Evolutionary conservation across 2,329 filamentous ascomycete species (phyloP), one percentile per base, ranked within the genome.

Genomic region (Oidium heveae): DNA sequence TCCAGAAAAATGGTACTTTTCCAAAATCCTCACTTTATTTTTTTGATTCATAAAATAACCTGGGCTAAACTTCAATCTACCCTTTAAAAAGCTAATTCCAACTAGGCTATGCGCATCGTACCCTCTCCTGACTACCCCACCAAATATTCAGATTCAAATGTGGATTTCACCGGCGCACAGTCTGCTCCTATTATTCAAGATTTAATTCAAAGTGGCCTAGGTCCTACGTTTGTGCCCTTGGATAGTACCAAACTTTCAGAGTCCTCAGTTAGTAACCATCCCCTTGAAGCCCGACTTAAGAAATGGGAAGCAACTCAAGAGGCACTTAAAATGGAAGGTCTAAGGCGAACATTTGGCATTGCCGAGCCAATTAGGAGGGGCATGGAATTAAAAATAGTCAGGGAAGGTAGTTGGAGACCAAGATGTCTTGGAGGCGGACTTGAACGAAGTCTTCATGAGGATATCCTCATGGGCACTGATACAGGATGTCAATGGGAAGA

Each of bases 181-280:
- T 95, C 89, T 0, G 89, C 87, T 16, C 88, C 88, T 0, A 89
- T 89, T 61, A 74, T 96, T 59, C 88, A 93, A 74, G 91, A 96
- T 72, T 88, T 84, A 18, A 83, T 98, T 62, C 88, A 91, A 65
- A 74, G 81, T 59, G 87, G 88, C 69, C 75, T 94, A 60, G 79
- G 79, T 61, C 80, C 78, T n/a, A 72, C 72, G 52, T 67, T 70
- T 56, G n/a, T n/a, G n/a, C n/a, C n/a, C n/a, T n/a, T n/a, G n/a
- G 66, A 70, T 54, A 67, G 70, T 54, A 63, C 70, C 56, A 57
- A 65, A 61, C 59, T 64, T 65, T 55, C 65, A 66, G 46, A 57
- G 57, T 34, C 59, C 63, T 61, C 66, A 51, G 70, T 76, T 59
- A 85, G 80, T 46, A 71, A 82, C 2, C 91, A 98, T 73, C 91